Base-by-base conservation (phyloP, 352 stramenopile genomes). In the Phytophthora nicotianae region DNA sequence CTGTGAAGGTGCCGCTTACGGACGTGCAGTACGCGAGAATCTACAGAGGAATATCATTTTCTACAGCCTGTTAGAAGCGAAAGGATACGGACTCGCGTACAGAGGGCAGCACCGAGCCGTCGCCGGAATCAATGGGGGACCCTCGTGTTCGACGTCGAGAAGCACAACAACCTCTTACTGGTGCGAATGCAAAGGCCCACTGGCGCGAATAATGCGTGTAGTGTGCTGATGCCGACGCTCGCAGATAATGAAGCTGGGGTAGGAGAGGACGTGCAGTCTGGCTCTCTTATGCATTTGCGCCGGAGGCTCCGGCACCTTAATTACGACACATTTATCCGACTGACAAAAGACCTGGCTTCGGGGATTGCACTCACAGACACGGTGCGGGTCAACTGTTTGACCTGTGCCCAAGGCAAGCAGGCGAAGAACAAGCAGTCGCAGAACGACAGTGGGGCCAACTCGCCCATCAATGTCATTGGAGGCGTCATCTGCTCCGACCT, bases 11-110 rank as follows among this genome's bases (percentile, higher is more conserved):
- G 59, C n/a, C n/a, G n/a, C n/a, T n/a, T n/a, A n/a, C n/a, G n/a
- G 24, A 65, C 41, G 57, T 58, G 38, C 40, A 58, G 19, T 47
- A 58, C 40, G 48, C 57, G 13, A 53, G 27, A 57, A 24, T 21
- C 19, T 64, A 2, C 43, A 62, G 33, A 65, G 55, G 21, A 71
- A 66, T 45, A 58, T 71, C 2, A 66, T 62, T 6, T 66, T 56
- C 0, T 59, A 66, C n/a, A 32, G 62, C 0, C n/a, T 58, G 37
- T 16, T 71, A 17, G 56, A 66, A 48, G 37, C 27, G 17, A 69
- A 63, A n/a, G 10, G 32, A 8, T 38, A 38, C 10, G 42, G 8
- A 35, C 38, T 63, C 0, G 27, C 45, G 20, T 68, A 63, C 13
- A 40, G 61, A 4, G 21, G 38, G 3, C 9, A 26, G 2, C 26